Evolutionary conservation across 2,329 filamentous ascomycete species (phyloP).

Genomic region (Xylariomycetidae sp.): DNA sequence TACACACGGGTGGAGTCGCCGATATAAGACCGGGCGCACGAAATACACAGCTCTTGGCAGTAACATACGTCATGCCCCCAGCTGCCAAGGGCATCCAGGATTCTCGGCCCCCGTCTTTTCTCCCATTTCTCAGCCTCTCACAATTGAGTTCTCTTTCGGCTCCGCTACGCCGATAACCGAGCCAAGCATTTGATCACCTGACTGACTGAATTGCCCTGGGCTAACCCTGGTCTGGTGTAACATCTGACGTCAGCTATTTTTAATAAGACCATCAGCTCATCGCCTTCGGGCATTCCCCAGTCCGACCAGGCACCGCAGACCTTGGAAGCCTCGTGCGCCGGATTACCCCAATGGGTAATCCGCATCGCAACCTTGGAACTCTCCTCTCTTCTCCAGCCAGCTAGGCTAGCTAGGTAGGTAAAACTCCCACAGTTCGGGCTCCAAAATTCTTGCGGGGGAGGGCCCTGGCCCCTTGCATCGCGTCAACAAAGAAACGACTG

Average conservation of each 20-base stretch:
- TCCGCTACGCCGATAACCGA: too few species aligned
- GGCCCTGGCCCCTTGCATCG: slow-evolving; percentile 5
- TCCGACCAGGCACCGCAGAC: too few species aligned
- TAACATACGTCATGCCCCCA: slow-evolving; percentile 15
- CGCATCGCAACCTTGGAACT: background rate
- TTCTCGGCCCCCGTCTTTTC: background rate
- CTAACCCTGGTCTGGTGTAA: too few species aligned
- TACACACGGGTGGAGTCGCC: slow-evolving; percentile 8
- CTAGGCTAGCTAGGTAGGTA: background rate
- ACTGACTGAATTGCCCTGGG: too few species aligned
- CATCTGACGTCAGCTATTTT: too few species aligned
- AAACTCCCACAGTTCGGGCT: too few species aligned
- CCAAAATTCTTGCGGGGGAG: slow-evolving; percentile 9
- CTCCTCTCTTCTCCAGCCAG: background rate
- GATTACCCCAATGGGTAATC: slow-evolving; percentile 10
- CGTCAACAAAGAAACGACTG: too few species aligned
- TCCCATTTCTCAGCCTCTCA: background rate
- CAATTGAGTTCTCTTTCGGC: too few species aligned
- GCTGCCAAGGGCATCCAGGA: too few species aligned
- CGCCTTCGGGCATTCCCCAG: too few species aligned
- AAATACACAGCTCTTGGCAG: slow-evolving; percentile 5
- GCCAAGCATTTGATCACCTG: too few species aligned
- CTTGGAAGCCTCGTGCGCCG: slow-evolving; percentile 3
- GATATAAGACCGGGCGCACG: slow-evolving; percentile 18
- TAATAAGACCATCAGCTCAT: too few species aligned